Evolutionary conservation across 192 early-diverging fungal species (phyloP).

Genomic region (Linderina pennispora): DNA sequence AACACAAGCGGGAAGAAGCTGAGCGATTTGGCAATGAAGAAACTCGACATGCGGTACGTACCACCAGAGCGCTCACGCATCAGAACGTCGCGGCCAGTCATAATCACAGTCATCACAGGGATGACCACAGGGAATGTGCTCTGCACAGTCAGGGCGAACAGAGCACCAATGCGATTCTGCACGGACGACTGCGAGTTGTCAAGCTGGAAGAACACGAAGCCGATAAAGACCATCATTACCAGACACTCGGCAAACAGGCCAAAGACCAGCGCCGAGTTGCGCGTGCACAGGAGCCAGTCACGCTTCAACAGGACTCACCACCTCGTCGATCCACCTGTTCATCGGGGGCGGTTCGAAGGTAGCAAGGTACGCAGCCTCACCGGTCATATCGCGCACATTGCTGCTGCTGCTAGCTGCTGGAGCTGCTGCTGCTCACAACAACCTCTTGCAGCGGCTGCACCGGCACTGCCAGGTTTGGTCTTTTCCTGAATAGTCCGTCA

Average conservation of each 20-base stretch:
- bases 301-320: slow-evolving; percentile 16
- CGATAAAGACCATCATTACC: slow-evolving; percentile 39
- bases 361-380: slow-evolving; percentile 18
- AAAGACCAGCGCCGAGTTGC: slow-evolving; percentile 18
- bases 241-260: slow-evolving; percentile 22
- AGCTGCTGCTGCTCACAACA: not conserved
- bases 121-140: slow-evolving; percentile 50
- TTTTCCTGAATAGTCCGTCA: not conserved
- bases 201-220: slow-evolving; percentile 51
- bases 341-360: slow-evolving; percentile 21
- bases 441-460: not conserved
- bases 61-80: slow-evolving; percentile 56
- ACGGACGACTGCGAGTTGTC: slow-evolving; percentile 27
- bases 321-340: slow-evolving; percentile 28
- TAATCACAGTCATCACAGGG: slow-evolving; percentile 42
- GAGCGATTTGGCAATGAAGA: slow-evolving; percentile 55
- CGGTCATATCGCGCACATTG: slow-evolving; percentile 16
- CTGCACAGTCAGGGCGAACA: slow-evolving; percentile 38
- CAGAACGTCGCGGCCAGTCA: slow-evolving; percentile 44
- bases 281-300: slow-evolving; percentile 21
- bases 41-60: slow-evolving; percentile 54
- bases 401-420: not conserved
- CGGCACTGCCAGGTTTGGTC: no score
- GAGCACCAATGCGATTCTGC: slow-evolving; percentile 44
- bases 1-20: slow-evolving; percentile 37